Conservation (phyloP, 345 rosid genomes). For the Gossypium sturtianum region DNA sequence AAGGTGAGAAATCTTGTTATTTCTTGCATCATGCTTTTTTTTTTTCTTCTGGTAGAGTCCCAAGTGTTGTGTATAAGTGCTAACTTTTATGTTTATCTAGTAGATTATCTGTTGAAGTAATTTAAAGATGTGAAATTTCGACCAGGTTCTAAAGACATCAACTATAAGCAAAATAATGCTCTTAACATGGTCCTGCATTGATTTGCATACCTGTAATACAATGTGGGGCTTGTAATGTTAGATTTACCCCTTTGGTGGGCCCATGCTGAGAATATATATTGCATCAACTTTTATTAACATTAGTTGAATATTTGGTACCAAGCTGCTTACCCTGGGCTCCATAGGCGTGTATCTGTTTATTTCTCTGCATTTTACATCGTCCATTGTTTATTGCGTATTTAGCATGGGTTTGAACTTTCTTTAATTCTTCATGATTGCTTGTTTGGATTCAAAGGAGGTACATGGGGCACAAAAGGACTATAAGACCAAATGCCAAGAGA, state of each 20-base stretch:
- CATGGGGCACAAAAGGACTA: slow-evolving; percentile 92
- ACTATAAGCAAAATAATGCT: neutral
- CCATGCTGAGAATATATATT: neutral
- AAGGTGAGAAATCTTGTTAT: slow-evolving; percentile 52
- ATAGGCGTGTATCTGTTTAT: neutral
- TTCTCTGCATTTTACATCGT: neutral
- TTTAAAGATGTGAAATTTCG: neutral
- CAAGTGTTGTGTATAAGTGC: neutral
- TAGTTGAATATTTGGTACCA: neutral
- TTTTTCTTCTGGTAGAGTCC: neutral
- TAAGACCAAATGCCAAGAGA: slow-evolving; percentile 88
- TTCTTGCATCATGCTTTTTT: neutral
- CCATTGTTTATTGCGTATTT: neutral
- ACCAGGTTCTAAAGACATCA: neutral
- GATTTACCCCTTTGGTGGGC: neutral
- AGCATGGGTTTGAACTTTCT: neutral
- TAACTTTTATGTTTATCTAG: neutral
- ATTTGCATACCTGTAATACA: neutral
- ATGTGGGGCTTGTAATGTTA: neutral
- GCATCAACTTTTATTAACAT: neutral
- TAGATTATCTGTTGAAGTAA: neutral
- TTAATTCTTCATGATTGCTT: neutral
- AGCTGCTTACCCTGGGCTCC: neutral
- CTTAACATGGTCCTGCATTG: neutral
- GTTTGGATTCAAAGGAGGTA: slow-evolving; percentile 59